These are phyloP conservation scores for Edaphochlamys debaryana DNA, from an alignment of 139 green algal species.

Conservation along the genomic window DNA sequence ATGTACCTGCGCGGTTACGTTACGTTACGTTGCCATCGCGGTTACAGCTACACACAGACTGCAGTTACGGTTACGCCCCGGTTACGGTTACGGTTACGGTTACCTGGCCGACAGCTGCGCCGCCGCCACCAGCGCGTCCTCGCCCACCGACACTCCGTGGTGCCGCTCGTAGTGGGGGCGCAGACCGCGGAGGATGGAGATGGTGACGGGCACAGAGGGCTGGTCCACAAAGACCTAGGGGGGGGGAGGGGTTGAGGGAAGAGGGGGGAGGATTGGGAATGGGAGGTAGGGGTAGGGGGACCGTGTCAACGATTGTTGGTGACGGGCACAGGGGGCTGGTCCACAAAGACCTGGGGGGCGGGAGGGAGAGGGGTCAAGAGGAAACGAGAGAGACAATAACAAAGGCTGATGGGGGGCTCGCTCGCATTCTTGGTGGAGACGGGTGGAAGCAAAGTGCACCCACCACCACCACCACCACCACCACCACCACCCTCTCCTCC, in stretches of 20 bases:
- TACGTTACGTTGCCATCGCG: too few relatives aligned
- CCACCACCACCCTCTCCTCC: not conserved
- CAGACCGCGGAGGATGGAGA: conserved; percentile 96
- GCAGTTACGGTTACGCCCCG: too few relatives aligned
- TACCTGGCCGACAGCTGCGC: conserved; percentile 74
- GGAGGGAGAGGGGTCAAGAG: not conserved
- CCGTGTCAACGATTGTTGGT: conserved; percentile 57
- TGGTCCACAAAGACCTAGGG: conserved; percentile 91
- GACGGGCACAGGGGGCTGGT: conserved; percentile 86
- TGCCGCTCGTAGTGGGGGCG: conserved; percentile 89
- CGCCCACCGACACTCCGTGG: conserved; percentile 59
- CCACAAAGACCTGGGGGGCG: conserved; percentile 83
- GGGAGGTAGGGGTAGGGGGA: not conserved
- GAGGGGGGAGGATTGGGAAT: conserved; percentile 14
- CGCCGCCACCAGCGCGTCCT: conserved; percentile 93
- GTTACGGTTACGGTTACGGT: too few relatives aligned
- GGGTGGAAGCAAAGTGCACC: too few relatives aligned
- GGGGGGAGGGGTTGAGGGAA: not conserved
- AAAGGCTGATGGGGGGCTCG: too few relatives aligned
- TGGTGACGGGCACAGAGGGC: conserved; percentile 87
- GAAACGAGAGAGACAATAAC: conserved; percentile 1
- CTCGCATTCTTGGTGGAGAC: too few relatives aligned
- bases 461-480: too few relatives aligned
- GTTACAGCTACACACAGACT: too few relatives aligned
- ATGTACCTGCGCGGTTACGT: too few relatives aligned